Percentiles rank a stretch among this genome's conserved stretches.
Evolutionary conservation across 2,329 filamentous ascomycete species (phyloP).

Genomic region (Shiraia bambusicola): DNA sequence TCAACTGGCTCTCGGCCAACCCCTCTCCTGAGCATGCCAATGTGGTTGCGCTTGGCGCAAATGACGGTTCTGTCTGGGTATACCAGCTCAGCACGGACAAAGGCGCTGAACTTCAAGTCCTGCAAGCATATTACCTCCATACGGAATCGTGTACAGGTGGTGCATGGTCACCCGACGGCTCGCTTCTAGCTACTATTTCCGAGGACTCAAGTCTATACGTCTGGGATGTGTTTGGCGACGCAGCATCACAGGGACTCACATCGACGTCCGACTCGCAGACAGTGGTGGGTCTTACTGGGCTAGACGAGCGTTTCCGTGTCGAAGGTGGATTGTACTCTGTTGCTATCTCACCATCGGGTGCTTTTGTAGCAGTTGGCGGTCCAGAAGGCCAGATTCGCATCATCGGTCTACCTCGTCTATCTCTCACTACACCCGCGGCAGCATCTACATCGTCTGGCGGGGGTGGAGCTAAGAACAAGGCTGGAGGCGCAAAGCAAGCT

Average conservation of each 20-base stretch:
- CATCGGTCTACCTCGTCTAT: constrained; percentile 73
- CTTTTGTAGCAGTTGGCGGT: constrained; percentile 82
- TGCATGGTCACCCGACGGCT: constrained; percentile 85
- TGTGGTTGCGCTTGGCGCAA: constrained; percentile 82
- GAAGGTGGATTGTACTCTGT: constrained; percentile 90
- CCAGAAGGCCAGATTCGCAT: constrained; percentile 84
- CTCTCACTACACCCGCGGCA: constrained; percentile 32
- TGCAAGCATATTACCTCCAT: constrained; percentile 91
- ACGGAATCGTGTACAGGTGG: constrained; percentile 84
- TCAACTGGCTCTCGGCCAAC: constrained; percentile 85
- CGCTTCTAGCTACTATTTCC: constrained; percentile 80
- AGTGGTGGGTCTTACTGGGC: constrained; percentile 73
- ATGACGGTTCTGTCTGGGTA: constrained; percentile 92
- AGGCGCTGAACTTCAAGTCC: constrained; percentile 69
- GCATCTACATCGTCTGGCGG: constrained; percentile 45
- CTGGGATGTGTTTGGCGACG: constrained; percentile 85
- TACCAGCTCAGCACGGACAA: constrained; percentile 75
- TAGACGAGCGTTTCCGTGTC: constrained; percentile 87
- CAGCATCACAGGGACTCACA: constrained; percentile 63
- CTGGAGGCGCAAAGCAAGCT: constrained; percentile 49
- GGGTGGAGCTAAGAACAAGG: constrained; percentile 52
- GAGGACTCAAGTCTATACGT: constrained; percentile 89
- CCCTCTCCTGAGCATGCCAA: constrained; percentile 72
- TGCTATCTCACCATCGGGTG: constrained; percentile 75
- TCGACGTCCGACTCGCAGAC: constrained; percentile 60